Percentiles rank a stretch among this genome's conserved stretches.
Conservation (phyloP, 306 rosid species). For the Dalbergia oliveri region DNA sequence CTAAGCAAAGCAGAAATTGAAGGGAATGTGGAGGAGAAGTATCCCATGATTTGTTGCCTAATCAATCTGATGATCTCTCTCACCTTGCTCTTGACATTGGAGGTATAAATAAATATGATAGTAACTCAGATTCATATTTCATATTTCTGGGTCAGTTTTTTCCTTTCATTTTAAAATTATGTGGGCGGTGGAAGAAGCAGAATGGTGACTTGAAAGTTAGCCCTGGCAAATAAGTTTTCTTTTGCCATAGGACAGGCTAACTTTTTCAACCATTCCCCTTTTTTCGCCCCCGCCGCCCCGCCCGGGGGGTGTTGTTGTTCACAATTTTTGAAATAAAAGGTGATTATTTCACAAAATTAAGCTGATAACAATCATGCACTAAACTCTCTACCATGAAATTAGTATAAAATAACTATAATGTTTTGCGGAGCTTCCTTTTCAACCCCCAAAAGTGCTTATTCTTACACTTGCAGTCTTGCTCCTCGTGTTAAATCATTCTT, state of each 20-base stretch:
- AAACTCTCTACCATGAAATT: no score
- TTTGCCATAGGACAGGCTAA: neutral
- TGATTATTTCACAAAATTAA: no score
- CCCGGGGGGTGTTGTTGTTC: no score
- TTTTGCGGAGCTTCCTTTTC: neutral
- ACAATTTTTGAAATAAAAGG: no score
- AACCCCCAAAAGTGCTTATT: neutral
- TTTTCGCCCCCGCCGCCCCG: no score
- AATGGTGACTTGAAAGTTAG: neutral
- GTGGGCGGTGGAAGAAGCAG: slow-evolving; percentile 18
- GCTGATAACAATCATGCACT: no score
- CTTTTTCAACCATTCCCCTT: neutral
- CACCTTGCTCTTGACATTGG: slow-evolving; percentile 88
- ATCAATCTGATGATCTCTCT: slow-evolving; percentile 83
- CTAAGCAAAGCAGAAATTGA: slow-evolving; percentile 87
- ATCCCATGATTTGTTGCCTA: slow-evolving; percentile 85
- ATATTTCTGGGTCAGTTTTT: neutral
- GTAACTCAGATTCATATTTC: neutral
- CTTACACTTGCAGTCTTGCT: neutral
- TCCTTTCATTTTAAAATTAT: neutral
- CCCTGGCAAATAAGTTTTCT: neutral
- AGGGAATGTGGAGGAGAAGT: slow-evolving; percentile 70
- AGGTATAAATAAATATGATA: slow-evolving; percentile 48
- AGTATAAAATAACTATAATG: neutral
- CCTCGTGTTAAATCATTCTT: neutral